Conservation (phyloP, 169 alveolate genomes). For the Perkinsus olseni region DNA sequence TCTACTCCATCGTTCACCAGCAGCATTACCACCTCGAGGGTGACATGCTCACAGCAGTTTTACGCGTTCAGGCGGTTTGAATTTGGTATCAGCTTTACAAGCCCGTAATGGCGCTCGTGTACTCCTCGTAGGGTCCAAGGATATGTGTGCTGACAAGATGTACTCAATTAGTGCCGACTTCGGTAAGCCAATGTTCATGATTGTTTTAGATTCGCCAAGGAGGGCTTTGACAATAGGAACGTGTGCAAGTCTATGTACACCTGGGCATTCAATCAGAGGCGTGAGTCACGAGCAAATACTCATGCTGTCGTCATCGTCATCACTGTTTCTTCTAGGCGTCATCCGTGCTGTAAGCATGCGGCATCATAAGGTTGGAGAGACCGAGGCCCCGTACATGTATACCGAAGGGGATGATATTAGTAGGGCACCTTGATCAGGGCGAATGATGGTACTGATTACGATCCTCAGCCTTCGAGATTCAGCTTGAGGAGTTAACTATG, state of each 20-base stretch:
- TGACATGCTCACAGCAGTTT: too few relatives aligned
- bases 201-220: background rate
- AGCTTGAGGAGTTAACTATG: slow-evolving; percentile 2
- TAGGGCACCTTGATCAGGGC: background rate
- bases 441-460: background rate
- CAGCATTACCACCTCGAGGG: too few relatives aligned
- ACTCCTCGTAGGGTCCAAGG: background rate
- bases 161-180: background rate
- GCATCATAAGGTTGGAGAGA: slow-evolving; percentile 11
- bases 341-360: background rate
- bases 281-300: background rate
- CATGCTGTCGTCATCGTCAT: background rate
- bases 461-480: background rate
- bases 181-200: background rate
- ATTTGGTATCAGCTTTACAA: background rate
- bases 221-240: background rate
- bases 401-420: slow-evolving; percentile 1
- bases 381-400: slow-evolving; percentile 12
- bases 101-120: background rate
- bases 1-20: too few relatives aligned
- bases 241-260: background rate
- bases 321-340: background rate
- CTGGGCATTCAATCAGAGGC: background rate
- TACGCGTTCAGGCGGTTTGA: background rate
- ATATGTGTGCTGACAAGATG: background rate